phyloP scores from a whole-genome alignment of 1,139 yeast genomes.

The Nakaseomyces uthaithaninus region DNA sequence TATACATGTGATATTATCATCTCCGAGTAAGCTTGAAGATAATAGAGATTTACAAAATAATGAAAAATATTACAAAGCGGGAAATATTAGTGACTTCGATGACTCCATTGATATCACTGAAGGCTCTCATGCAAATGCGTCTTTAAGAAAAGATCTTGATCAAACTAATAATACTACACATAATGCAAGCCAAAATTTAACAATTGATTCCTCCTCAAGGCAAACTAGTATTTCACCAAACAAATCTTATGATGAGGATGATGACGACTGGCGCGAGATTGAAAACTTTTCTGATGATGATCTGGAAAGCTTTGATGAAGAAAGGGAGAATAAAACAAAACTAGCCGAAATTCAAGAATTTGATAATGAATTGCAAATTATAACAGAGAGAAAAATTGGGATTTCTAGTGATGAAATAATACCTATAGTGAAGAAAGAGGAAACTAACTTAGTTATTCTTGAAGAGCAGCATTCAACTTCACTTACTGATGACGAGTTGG shows the following conservation, averaged over 20 bases:
- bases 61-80: background rate
- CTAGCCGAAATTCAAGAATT: slow-evolving; percentile 21
- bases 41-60: background rate
- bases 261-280: slow-evolving; percentile 8
- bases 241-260: background rate
- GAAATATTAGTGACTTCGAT: background rate
- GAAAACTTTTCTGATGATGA: slow-evolving; percentile 27
- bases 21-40: slow-evolving; percentile 9
- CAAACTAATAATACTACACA: no score
- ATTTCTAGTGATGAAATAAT: slow-evolving; percentile 9
- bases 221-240: background rate
- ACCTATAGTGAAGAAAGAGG: slow-evolving; percentile 14
- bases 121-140: slow-evolving; percentile 4
- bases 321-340: slow-evolving; percentile 28
- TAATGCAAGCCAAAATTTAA: no score
- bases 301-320: slow-evolving; percentile 31
- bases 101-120: background rate
- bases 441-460: slow-evolving; percentile 1
- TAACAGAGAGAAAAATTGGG: slow-evolving; percentile 26
- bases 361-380: slow-evolving; percentile 30
- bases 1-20: slow-evolving; percentile 14
- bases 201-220: background rate
- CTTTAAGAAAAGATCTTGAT: no score
- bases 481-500: slow-evolving; percentile 14
- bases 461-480: slow-evolving; percentile 6